Conservation (phyloP, 2,329 filamentous ascomycete species). For the Epichloe gansuensis region DNA sequence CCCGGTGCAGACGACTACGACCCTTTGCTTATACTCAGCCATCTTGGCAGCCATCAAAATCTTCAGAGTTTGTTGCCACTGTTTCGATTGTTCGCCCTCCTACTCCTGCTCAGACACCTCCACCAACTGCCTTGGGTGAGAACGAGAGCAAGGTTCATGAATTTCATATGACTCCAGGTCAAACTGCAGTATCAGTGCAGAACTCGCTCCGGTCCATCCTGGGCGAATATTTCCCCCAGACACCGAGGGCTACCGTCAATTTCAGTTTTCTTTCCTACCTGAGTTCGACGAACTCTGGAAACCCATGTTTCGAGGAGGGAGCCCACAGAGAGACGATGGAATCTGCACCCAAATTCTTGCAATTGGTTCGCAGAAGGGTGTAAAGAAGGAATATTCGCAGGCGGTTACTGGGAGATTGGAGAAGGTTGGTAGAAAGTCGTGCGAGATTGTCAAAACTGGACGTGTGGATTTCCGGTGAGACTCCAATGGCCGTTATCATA, state of each 20-base stretch:
- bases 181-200: slow-evolving; percentile 42
- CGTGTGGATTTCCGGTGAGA: slow-evolving; percentile 47
- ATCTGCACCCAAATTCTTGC: slow-evolving; percentile 47
- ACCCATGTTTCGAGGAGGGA: slow-evolving; percentile 33
- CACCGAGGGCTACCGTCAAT: slow-evolving; percentile 34
- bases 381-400: slow-evolving; percentile 36
- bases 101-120: slow-evolving; percentile 32
- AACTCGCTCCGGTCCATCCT: slow-evolving; percentile 44
- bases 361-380: slow-evolving; percentile 43
- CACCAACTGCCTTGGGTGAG: slow-evolving; percentile 16
- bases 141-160: slow-evolving; percentile 32
- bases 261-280: slow-evolving; percentile 33
- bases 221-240: slow-evolving; percentile 37
- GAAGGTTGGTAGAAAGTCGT: slow-evolving; percentile 38
- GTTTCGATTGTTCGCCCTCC: slow-evolving; percentile 24
- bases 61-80: slow-evolving; percentile 10
- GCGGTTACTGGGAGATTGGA: slow-evolving; percentile 41
- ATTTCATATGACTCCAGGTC: slow-evolving; percentile 27
- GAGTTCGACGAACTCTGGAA: slow-evolving; percentile 41
- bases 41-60: slow-evolving; percentile 14
- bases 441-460: slow-evolving; percentile 38
- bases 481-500: neutral
- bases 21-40: slow-evolving; percentile 25
- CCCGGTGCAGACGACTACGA: slow-evolving; percentile 30
- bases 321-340: slow-evolving; percentile 17